Conservation (phyloP, 2,329 filamentous ascomycete genomes). For the Fusarium compactum region DNA sequence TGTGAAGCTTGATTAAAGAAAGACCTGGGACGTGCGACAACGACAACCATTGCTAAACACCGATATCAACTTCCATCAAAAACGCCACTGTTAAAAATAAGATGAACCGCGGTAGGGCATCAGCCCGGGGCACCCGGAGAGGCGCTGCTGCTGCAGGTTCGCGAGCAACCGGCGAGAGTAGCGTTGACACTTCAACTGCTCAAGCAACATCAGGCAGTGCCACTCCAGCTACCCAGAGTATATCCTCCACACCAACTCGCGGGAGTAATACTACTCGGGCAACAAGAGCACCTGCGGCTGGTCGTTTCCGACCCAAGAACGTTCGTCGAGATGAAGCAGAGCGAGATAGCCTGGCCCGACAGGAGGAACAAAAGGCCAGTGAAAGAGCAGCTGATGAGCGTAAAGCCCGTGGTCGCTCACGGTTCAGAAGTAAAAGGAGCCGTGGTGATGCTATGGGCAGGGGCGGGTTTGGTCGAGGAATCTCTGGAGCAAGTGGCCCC, state of each 20-base stretch:
- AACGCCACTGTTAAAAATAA: not conserved
- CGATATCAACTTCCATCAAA: not conserved
- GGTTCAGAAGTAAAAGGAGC: conserved; percentile 58
- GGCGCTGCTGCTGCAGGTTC: conserved; percentile 47
- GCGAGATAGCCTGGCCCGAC: conserved; percentile 59
- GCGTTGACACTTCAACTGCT: conserved; percentile 27
- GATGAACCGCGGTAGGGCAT: conserved; percentile 53
- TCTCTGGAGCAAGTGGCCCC: conserved; percentile 55
- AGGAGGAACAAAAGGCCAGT: conserved; percentile 58
- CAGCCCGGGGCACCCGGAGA: conserved; percentile 51
- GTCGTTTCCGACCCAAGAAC: conserved; percentile 62
- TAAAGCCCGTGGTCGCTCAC: conserved; percentile 54
- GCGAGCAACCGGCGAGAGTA: conserved; percentile 38
- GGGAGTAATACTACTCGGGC: conserved; percentile 53
- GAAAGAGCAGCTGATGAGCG: conserved; percentile 57
- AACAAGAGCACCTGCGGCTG: conserved; percentile 52
- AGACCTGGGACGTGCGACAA: conserved; percentile 7
- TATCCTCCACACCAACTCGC: conserved; percentile 47
- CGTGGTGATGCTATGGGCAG: conserved; percentile 60
- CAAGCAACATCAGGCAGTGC: conserved; percentile 35
- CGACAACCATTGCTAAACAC: not conserved
- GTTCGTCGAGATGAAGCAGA: conserved; percentile 64
- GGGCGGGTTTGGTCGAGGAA: conserved; percentile 53
- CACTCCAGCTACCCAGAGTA: conserved; percentile 29
- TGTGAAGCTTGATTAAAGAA: conserved; percentile 41